A percentile compares a stretch with the other conserved stretches of the same genome.
Conservation (phyloP, 2,329 filamentous ascomycete genomes). For the Diaporthe citri region DNA sequence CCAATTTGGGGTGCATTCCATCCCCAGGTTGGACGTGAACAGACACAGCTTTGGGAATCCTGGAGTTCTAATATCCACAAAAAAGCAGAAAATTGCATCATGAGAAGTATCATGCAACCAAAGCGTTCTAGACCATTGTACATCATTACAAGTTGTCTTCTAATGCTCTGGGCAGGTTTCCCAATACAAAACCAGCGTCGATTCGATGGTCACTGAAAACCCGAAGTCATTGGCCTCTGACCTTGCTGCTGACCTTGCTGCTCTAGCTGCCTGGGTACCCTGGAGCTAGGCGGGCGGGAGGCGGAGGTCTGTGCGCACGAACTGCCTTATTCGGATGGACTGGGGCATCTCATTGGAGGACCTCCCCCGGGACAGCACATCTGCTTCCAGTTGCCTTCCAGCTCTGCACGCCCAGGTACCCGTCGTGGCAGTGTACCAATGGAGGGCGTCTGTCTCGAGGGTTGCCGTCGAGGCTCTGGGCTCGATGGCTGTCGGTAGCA, state of each 20-base stretch:
- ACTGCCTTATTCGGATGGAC: constrained; percentile 10
- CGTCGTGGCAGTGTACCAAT: background rate
- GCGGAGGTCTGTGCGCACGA: background rate
- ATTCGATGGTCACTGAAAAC: background rate
- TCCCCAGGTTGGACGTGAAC: no score
- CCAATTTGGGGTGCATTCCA: background rate
- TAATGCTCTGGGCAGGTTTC: background rate
- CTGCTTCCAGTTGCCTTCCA: background rate
- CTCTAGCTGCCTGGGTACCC: background rate
- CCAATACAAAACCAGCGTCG: no score
- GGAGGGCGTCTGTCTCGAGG: background rate
- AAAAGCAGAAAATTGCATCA: no score
- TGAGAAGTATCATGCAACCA: background rate
- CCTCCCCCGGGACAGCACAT: background rate
- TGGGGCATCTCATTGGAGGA: constrained; percentile 14
- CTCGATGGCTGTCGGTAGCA: background rate
- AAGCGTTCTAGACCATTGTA: no score
- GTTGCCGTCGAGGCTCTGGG: background rate
- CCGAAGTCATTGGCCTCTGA: background rate
- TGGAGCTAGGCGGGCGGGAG: background rate
- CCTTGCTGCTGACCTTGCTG: no score
- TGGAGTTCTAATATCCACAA: no score
- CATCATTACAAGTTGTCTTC: background rate
- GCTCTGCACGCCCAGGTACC: no score
- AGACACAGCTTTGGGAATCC: no score